Evolutionary conservation across 2,329 filamentous ascomycete species (phyloP).

Genomic region (Colletotrichum shisoi): DNA sequence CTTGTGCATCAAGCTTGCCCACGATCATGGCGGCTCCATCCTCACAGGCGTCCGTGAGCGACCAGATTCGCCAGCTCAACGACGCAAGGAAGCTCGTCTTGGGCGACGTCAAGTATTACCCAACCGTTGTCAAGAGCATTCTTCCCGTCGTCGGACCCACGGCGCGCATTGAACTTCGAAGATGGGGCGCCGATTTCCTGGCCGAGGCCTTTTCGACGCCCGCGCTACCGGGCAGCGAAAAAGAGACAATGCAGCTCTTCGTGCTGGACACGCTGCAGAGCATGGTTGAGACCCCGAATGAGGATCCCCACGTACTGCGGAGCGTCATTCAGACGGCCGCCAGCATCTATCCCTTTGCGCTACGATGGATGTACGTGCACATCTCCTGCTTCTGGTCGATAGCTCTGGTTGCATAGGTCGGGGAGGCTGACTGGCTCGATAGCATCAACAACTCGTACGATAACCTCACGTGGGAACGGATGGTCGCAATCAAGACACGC

Average conservation of each 20-base stretch:
- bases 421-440: constrained; percentile 47
- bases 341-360: constrained; percentile 89
- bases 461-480: constrained; percentile 81
- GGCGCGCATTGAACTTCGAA: constrained; percentile 79
- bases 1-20: constrained; percentile 2
- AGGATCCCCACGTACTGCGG: constrained; percentile 82
- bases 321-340: constrained; percentile 87
- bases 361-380: constrained; percentile 88
- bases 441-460: constrained; percentile 90
- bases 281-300: constrained; percentile 73
- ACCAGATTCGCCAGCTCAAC: constrained; percentile 87
- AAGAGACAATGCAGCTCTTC: constrained; percentile 78
- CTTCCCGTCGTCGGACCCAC: constrained; percentile 85
- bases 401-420: background rate
- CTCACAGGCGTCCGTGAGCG: constrained; percentile 65
- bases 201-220: constrained; percentile 96
- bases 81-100: constrained; percentile 90
- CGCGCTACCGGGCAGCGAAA: constrained; percentile 77
- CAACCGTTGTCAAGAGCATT: constrained; percentile 89
- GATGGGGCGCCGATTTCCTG: constrained; percentile 96
- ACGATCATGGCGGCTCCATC: constrained; percentile 60
- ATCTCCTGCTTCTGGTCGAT: background rate
- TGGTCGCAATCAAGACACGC: constrained; percentile 86
- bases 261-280: constrained; percentile 80
- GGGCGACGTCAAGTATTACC: constrained; percentile 85